Evolutionary conservation across 768 basidiomycete genomes (phyloP).

Genomic region (Erythrobasidium yunnanense): DNA sequence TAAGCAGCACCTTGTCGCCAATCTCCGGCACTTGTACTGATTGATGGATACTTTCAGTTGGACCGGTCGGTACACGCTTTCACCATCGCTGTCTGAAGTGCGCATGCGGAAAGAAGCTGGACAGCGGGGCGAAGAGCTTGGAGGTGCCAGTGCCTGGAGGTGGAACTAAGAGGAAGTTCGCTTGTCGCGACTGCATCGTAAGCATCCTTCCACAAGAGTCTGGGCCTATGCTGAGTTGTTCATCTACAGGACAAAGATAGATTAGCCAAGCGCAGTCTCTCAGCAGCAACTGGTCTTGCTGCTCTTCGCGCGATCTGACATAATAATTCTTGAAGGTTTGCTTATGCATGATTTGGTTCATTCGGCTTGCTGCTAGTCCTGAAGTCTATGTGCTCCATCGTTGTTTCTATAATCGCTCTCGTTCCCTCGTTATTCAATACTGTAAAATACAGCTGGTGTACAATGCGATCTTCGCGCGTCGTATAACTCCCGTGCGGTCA

Average conservation of each 20-base stretch:
- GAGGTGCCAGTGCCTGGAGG: neutral
- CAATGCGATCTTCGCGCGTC: too few species aligned
- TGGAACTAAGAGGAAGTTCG: neutral
- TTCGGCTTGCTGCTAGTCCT: too few species aligned
- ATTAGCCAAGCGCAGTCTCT: slow-evolving; percentile 15
- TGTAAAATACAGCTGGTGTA: too few species aligned
- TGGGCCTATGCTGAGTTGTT: neutral
- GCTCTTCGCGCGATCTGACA: neutral
- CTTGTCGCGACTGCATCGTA: slow-evolving; percentile 20
- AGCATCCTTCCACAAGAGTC: neutral
- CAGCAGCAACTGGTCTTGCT: neutral
- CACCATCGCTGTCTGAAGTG: slow-evolving; percentile 19
- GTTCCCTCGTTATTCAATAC: too few species aligned
- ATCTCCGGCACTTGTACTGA: neutral
- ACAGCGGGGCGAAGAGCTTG: slow-evolving; percentile 22
- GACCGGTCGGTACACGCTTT: slow-evolving; percentile 23
- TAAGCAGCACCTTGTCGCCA: neutral
- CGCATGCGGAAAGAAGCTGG: slow-evolving; percentile 13
- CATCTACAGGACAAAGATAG: slow-evolving; percentile 9
- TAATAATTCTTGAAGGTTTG: too few species aligned
- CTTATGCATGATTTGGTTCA: too few species aligned
- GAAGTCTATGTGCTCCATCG: too few species aligned
- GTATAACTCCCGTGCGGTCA: too few species aligned
- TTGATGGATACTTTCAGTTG: neutral
- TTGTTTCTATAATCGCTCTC: too few species aligned